Evolutionary conservation across 2,329 filamentous ascomycete species (phyloP), one percentile per base, ranked within the genome.

Genomic region (Aspergillus sp.): DNA sequence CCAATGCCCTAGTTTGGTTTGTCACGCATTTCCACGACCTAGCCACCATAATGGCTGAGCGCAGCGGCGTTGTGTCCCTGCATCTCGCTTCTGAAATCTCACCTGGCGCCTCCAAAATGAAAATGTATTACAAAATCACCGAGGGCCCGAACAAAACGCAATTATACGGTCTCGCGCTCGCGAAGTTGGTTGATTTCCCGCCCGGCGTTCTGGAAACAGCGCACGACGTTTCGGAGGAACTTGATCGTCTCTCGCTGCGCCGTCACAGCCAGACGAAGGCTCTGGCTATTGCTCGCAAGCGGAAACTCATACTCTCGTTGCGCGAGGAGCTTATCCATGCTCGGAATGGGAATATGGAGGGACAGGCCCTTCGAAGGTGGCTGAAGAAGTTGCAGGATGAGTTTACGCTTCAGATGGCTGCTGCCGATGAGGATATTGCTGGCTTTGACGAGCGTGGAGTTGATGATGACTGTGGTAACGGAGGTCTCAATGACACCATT

Each of bases 11-110:
- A 0, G 86, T 97, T 0, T 97, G 91, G 87, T 99, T 99, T 74
- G 91, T 89, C 2, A 98, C 95, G 0, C 96, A 99, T 69, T 99
- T 97, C 69, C 81, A 85, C 36, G 90, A 97, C 60, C 80, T 99
- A 2, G 88, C 92, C 0, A 83, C 82, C 3, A 90, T 93, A 36
- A 80, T 97, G 59, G 80, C 83, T 1, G 87, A 92, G 62, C 84
- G 90, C 11, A 85, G 84, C 15, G 92, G 92, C 0, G 91, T 97
- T 0, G 80, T 93, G 22, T 96, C 91, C 63, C 78, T 96, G 2
- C 92, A 97, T 68, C 82, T 98, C 2, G 83, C 85, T 0, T 89
- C 93, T 0, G 83, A 92, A 42, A 85, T 87, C 45, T 79, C 79
- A 0, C 72, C 76, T 0, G 75, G 83, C 2, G 77, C 81, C 2